Base-by-base conservation (phyloP, 2,329 filamentous ascomycete genomes). In the Hymenoscyphus infarciens region DNA sequence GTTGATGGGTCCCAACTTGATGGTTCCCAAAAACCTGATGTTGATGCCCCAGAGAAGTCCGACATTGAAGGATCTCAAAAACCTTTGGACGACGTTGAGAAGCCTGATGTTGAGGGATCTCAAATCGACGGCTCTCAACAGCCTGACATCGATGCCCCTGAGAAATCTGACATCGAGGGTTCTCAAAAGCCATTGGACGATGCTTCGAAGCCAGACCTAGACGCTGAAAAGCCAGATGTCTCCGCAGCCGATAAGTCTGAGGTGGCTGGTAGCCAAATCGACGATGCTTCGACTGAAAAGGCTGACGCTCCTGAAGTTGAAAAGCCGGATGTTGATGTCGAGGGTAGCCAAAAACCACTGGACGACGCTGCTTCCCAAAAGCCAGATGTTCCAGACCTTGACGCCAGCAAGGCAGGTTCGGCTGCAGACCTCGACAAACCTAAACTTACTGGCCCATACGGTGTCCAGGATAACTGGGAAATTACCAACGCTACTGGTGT, bases 401-500 rank as follows among this genome's bases (percentile, higher is more conserved):
- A 52, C n/a, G 42, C 42, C n/a, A 53, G 31, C 15, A 59, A 38
- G 5, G 19, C 52, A 53, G 13, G 11, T 27, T 25, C 27, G 29
- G 53, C 81, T 57, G 76, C 79, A 45, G 67, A 69, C 1, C 71
- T 77, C 10, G 78, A 80, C 42, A 81, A 79, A 54, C 76, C 81
- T 1, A 73, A 82, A 54, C 87, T 87, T 52, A 82, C 88, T 59
- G 75, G 73, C 1, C 75, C 75, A 11, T 77, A 77, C 57, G 74
- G 69, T 64, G 68, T 69, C 66, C 82, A 84, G 69, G 81, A 83
- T 66, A 76, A 82, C 45, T 82, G 82, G 59, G 81, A 84, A 67
- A 82, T 84, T 69, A 75, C 83, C 29, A 81, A 85, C 66, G 78
- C 82, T 1, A 77, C 81, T 6, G 82, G 82, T 56, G 79, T 81